These are phyloP conservation scores for Emergomyces africanus DNA, from an alignment of 2,329 filamentous ascomycete species.

Conservation along the genomic window DNA sequence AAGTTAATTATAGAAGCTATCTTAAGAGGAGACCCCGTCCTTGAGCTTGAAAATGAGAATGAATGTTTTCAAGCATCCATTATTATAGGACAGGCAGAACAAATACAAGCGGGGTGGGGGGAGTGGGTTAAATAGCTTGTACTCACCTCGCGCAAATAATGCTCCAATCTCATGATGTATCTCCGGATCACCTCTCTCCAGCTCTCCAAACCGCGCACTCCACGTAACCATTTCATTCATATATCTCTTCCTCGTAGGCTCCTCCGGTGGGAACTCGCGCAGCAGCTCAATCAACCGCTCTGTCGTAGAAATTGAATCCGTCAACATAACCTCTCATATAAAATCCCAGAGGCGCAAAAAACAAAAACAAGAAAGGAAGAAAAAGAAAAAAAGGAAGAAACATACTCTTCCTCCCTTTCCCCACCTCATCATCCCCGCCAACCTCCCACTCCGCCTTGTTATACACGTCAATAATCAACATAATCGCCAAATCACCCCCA, in stretches of 20 bases:
- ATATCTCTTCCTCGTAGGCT: constrained; percentile 88
- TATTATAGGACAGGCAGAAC: constrained; percentile 3
- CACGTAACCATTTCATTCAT: constrained; percentile 77
- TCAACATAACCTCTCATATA: not conserved
- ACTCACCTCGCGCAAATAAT: constrained; percentile 64
- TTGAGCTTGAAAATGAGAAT: not conserved
- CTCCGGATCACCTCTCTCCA: constrained; percentile 84
- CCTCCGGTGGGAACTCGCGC: constrained; percentile 64
- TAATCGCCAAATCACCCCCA: constrained; percentile 76
- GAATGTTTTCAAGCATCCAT: not conserved
- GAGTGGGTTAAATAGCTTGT: not conserved
- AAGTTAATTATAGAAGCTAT: not conserved
- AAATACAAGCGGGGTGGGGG: too few relatives aligned
- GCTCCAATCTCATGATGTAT: constrained; percentile 84
- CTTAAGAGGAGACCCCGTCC: not conserved
- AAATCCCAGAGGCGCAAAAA: too few relatives aligned
- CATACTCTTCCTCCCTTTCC: constrained; percentile 49
- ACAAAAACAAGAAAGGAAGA: not conserved
- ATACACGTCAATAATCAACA: constrained; percentile 83
- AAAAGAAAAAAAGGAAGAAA: constrained; percentile 3
- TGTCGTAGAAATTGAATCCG: constrained; percentile 11
- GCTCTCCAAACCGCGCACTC: constrained; percentile 75
- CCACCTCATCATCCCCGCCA: constrained; percentile 49
- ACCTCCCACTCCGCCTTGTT: constrained; percentile 65
- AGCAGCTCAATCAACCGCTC: constrained; percentile 62